Conservation (phyloP, 208 protist species). For the Acanthamoeba royreba region DNA sequence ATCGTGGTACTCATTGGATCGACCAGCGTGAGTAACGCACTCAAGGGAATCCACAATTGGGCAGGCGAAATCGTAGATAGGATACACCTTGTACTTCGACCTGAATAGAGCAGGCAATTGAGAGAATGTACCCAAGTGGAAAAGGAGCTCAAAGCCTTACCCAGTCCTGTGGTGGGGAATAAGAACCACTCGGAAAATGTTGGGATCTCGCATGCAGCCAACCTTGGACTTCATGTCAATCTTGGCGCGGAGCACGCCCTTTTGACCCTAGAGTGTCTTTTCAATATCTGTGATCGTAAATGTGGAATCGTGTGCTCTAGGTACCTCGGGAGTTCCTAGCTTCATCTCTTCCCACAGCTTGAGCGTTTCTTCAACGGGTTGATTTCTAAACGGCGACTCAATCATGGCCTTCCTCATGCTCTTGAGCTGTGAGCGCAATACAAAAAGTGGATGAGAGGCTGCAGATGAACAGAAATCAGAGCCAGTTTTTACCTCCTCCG, state of each 20-base stretch:
- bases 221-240: conserved; percentile 94
- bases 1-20: conserved; percentile 98
- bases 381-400: conserved; percentile 87
- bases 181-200: conserved; percentile 94
- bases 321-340: background rate
- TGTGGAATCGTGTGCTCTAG: no score
- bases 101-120: no score
- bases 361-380: conserved; percentile 93
- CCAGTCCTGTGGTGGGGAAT: conserved; percentile 90
- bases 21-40: conserved; percentile 97
- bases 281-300: no score
- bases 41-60: conserved; percentile 98
- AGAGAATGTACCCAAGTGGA: background rate
- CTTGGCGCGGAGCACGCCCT: conserved; percentile 95
- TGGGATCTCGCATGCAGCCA: conserved; percentile 95
- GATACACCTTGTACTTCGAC: conserved; percentile 89
- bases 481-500: conserved; percentile 86
- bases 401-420: conserved; percentile 89
- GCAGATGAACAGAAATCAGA: no score
- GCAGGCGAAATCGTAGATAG: conserved; percentile 99
- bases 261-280: conserved; percentile 83
- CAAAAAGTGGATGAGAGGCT: no score
- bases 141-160: background rate
- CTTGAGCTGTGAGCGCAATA: conserved; percentile 87
- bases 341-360: conserved; percentile 86